Evolutionary conservation across 1,139 yeast species (phyloP).

Genomic region (Meyerozyma smithsonii): DNA sequence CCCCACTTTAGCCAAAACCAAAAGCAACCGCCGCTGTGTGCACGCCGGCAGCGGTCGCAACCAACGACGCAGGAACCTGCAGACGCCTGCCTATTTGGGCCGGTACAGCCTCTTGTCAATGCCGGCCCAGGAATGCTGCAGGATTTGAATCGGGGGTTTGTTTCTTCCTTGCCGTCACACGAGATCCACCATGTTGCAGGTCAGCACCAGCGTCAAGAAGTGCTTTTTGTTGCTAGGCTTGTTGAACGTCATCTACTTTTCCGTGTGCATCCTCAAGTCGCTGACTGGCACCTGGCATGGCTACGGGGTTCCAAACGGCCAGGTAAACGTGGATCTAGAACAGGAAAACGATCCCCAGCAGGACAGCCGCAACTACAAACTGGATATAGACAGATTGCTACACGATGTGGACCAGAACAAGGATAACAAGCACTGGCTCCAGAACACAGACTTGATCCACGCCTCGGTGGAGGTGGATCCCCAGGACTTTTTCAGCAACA

Average conservation of each 20-base stretch:
- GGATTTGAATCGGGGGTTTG: neutral
- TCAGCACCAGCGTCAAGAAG: neutral
- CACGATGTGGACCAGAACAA: neutral
- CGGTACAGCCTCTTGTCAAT: neutral
- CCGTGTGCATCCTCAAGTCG: neutral
- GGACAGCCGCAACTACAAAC: conserved; percentile 9
- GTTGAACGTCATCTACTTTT: conserved; percentile 1
- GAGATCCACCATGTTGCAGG: conserved; percentile 1
- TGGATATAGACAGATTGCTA: conserved; percentile 11
- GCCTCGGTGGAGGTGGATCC: conserved; percentile 8
- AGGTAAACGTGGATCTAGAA: neutral
- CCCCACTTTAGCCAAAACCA: too few relatives aligned
- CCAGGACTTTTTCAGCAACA: conserved; percentile 8
- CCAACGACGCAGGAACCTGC: conserved; percentile 1
- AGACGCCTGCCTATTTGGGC: neutral
- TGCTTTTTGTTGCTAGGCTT: conserved; percentile 1
- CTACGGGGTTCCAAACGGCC: neutral
- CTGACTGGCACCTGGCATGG: conserved; percentile 1
- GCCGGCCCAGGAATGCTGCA: neutral
- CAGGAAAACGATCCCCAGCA: neutral
- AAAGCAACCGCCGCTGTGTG: neutral
- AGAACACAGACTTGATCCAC: conserved; percentile 8
- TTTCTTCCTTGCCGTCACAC: neutral
- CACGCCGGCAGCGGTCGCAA: neutral
- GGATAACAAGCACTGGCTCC: conserved; percentile 8